phyloP scores from a whole-genome alignment of 192 early-diverging fungal genomes.

The Polychytrium aggregatum region DNA sequence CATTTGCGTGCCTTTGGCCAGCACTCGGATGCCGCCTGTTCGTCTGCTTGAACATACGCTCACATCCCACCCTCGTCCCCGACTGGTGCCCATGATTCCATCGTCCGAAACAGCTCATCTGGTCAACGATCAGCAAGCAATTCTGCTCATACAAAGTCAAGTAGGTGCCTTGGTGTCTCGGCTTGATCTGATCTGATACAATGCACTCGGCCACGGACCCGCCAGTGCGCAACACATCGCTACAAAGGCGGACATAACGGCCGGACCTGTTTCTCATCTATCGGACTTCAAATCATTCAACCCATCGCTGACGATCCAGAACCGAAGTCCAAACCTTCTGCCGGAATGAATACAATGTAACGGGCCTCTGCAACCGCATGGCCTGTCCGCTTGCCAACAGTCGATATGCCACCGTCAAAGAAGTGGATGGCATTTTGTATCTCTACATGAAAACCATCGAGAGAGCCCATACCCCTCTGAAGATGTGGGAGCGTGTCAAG shows the following conservation, averaged over 20 bases:
- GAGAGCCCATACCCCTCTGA: slow-evolving; percentile 83
- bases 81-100: no score
- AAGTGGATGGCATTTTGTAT: slow-evolving; percentile 69
- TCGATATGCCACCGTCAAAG: slow-evolving; percentile 89
- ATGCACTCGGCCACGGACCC: neutral
- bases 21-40: no score
- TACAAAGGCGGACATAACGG: neutral
- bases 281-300: neutral
- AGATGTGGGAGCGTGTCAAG: slow-evolving; percentile 85
- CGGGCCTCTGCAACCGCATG: slow-evolving; percentile 87
- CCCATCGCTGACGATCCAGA: slow-evolving; percentile 20
- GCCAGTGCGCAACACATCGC: neutral
- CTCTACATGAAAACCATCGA: slow-evolving; percentile 93
- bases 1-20: no score
- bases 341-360: slow-evolving; percentile 92
- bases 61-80: no score
- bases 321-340: slow-evolving; percentile 84
- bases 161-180: slow-evolving; percentile 31
- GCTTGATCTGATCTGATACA: neutral
- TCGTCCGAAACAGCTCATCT: slow-evolving; percentile 89
- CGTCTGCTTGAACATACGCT: no score
- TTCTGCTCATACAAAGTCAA: slow-evolving; percentile 99
- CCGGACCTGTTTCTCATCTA: neutral
- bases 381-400: slow-evolving; percentile 93
- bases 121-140: slow-evolving; percentile 91